These are phyloP conservation scores for Apiotrichum mycotoxinovorans DNA, from an alignment of 1,284 basidiomycete genomes.

Conservation along the genomic window DNA sequence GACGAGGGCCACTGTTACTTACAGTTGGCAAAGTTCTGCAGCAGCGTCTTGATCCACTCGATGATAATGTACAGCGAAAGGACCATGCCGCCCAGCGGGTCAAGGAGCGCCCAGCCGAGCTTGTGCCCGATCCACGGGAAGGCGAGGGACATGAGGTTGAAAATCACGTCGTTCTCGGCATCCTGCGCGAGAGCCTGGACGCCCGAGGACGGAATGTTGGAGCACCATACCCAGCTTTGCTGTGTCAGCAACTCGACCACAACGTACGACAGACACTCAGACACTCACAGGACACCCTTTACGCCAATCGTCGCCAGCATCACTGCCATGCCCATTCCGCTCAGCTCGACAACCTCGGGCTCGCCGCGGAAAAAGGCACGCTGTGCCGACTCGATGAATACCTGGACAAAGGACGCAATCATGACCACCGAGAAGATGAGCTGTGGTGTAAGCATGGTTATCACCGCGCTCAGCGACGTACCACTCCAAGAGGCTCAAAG, in stretches of 20 bases:
- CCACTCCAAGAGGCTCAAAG: constrained; percentile 53
- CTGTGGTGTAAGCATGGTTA: constrained; percentile 33
- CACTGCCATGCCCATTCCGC: constrained; percentile 45
- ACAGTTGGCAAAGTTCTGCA: constrained; percentile 52
- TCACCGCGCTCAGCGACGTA: constrained; percentile 29
- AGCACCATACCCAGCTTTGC: constrained; percentile 49
- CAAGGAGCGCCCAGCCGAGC: constrained; percentile 45
- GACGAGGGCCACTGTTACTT: constrained; percentile 14
- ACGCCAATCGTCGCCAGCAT: constrained; percentile 58
- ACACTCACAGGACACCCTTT: constrained; percentile 53
- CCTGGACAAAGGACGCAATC: constrained; percentile 55
- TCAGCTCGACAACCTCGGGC: constrained; percentile 40
- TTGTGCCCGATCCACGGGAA: constrained; percentile 53
- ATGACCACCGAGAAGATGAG: constrained; percentile 58
- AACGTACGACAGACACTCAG: too few relatives aligned
- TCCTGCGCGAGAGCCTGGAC: constrained; percentile 52
- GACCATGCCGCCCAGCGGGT: constrained; percentile 53
- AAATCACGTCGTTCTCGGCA: constrained; percentile 56
- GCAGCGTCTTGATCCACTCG: constrained; percentile 49
- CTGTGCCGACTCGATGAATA: constrained; percentile 53
- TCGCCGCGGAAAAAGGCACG: constrained; percentile 40
- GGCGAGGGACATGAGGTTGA: constrained; percentile 57
- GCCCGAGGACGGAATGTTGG: constrained; percentile 45
- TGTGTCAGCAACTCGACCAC: too few relatives aligned
- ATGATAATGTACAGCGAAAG: constrained; percentile 53